These are phyloP conservation scores for Mallotus japonicus DNA, from an alignment of 441 rosid species.

Conservation along the genomic window DNA sequence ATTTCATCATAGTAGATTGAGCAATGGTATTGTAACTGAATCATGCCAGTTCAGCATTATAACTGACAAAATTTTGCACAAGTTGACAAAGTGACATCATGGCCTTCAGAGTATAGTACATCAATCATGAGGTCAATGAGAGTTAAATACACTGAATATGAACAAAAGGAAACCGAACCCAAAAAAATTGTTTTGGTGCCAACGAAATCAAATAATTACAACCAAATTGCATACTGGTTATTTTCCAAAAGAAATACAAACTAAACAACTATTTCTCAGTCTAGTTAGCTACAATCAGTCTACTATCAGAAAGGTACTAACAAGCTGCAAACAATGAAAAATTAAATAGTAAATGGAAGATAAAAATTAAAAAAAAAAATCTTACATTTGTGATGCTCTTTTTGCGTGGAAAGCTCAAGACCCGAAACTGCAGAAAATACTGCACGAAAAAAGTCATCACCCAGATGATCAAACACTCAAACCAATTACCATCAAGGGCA, in stretches of 20 bases:
- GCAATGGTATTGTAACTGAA: not conserved
- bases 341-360: conserved; percentile 3
- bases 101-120: not conserved
- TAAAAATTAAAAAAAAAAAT: conserved; percentile 4
- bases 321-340: not conserved
- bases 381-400: conserved; percentile 87
- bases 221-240: not conserved
- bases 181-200: not conserved
- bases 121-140: conserved; percentile 8
- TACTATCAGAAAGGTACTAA: not conserved
- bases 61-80: not conserved
- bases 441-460: conserved; percentile 32
- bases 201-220: conserved; percentile 12
- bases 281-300: conserved; percentile 20
- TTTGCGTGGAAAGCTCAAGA: conserved; percentile 77
- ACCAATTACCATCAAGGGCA: conserved; percentile 3
- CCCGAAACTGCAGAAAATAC: conserved; percentile 97
- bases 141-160: not conserved
- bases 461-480: conserved; percentile 21
- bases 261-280: not conserved
- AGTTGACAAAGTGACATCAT: not conserved
- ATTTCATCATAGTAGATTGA: conserved; percentile 4
- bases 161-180: not conserved
- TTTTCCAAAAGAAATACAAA: not conserved
- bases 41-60: conserved; percentile 3